These are phyloP conservation scores for Delitschia confertaspora DNA, from an alignment of 495 filamentous ascomycete genomes.

Conservation along the genomic window DNA sequence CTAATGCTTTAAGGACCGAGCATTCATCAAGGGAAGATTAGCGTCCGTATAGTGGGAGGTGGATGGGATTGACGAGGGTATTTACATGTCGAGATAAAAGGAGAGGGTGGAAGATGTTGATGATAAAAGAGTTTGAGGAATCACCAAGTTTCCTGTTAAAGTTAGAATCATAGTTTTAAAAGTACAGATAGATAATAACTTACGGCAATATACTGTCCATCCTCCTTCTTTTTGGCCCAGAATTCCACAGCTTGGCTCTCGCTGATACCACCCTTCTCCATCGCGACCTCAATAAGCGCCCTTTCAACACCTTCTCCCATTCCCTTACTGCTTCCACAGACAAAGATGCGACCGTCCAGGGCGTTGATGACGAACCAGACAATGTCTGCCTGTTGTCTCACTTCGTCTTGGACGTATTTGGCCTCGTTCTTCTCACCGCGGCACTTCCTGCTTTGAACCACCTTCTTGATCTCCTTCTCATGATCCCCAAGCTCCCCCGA, in stretches of 20 bases:
- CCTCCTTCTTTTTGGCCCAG: slow-evolving; percentile 36
- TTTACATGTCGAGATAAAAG: too few relatives aligned
- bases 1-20: too few relatives aligned
- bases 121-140: too few relatives aligned
- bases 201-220: slow-evolving; percentile 38
- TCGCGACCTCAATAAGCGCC: slow-evolving; percentile 40
- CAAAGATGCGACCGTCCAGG: slow-evolving; percentile 86
- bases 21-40: too few relatives aligned
- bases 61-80: too few relatives aligned
- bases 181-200: slow-evolving; percentile 1
- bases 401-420: slow-evolving; percentile 40
- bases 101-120: too few relatives aligned
- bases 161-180: slow-evolving; percentile 1
- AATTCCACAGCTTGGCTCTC: slow-evolving; percentile 45
- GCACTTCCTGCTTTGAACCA: slow-evolving; percentile 69
- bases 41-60: too few relatives aligned
- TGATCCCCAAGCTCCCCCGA: slow-evolving; percentile 92
- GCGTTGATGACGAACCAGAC: slow-evolving; percentile 96
- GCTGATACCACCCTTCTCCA: slow-evolving; percentile 47
- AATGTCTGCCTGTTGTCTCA: slow-evolving; percentile 72
- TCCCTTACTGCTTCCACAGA: slow-evolving; percentile 85
- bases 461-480: slow-evolving; percentile 83
- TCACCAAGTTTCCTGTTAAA: slow-evolving; percentile 21
- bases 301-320: slow-evolving; percentile 94
- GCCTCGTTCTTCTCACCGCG: slow-evolving; percentile 22